Base-by-base conservation (phyloP, 371 early-diverging fungal genomes). In the Saksenaea vasiformis region DNA sequence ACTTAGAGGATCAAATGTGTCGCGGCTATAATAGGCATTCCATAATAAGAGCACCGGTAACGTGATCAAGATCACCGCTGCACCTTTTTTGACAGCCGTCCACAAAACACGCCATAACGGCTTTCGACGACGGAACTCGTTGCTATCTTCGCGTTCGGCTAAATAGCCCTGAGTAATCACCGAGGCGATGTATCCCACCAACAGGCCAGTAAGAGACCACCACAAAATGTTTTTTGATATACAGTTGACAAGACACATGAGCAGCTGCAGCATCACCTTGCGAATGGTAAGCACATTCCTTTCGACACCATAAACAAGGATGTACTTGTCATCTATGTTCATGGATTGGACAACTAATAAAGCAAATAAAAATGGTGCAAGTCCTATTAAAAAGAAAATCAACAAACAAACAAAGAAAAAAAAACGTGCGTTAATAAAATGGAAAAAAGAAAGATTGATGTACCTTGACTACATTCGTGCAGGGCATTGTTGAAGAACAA, bases 381-480 rank as follows among this genome's bases (percentile, higher is more conserved):
- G 59, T 2, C 83, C 83, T 83, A 64, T 19, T 0, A 35, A 19
- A 36, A 19, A 60, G 19, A 9, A 5, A 15, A 31, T 36, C 35
- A 36, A 51, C 17, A 36, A 24, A n/a, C n/a, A n/a, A n/a, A n/a
- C n/a, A n/a, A n/a, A n/a, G n/a, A n/a, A n/a, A n/a, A n/a, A n/a
- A n/a, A n/a, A n/a, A n/a, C n/a, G n/a, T n/a, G n/a, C n/a, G n/a
- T n/a, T 28, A 36, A 1, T 14, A 5, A 44, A 14, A 24, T 27
- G 5, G 22, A 13, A 43, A 9, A 27, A 26, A 27, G 15, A 17
- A 13, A 19, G 26, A 26, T 22, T n/a, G 15, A 58, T 28, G 58
- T 72, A 80, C 84, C 84, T 61, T 79, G 70, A 58, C 66, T 83
- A 68, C 81, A 83, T 57, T 83, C 84, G 67, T 77, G 79, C 59